Percentiles rank a stretch among this genome's conserved stretches.
Conservation (phyloP, 345 rosid species). For the Hypericum androsaemum region DNA sequence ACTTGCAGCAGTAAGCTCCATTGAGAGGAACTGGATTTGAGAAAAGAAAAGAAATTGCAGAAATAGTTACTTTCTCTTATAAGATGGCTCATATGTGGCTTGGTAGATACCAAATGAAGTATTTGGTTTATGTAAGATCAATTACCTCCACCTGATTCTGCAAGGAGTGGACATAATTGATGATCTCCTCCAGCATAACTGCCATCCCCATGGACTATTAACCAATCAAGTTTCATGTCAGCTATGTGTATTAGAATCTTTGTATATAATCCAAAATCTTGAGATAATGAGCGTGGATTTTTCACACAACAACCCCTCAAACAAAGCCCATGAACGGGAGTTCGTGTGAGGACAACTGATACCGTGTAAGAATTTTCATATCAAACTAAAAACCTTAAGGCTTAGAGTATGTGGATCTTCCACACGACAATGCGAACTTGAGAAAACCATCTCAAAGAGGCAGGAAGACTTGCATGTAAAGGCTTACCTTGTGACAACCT, state of each 20-base stretch:
- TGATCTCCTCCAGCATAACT: conserved; percentile 27
- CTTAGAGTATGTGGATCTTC: background rate
- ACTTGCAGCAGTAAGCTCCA: conserved; percentile 47
- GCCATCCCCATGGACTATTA: conserved; percentile 29
- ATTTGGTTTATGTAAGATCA: background rate
- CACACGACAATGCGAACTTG: background rate
- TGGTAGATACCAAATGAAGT: no score
- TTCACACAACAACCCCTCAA: no score
- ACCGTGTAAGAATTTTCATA: no score
- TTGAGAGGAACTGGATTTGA: conserved; percentile 39
- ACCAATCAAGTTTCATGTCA: background rate
- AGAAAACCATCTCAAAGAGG: background rate
- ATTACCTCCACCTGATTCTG: conserved; percentile 29
- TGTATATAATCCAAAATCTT: no score
- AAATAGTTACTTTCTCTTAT: background rate
- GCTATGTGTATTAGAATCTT: no score
- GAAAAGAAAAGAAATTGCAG: background rate
- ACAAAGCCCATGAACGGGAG: background rate
- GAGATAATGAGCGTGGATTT: no score
- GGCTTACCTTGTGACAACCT: conserved; percentile 22
- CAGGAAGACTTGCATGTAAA: no score
- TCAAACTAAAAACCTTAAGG: background rate
- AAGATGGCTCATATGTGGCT: no score
- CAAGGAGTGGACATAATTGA: conserved; percentile 26
- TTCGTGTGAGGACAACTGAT: background rate